These are phyloP conservation scores for Scortechinia acanthostroma DNA, from an alignment of 2,329 filamentous ascomycete species.

Conservation along the genomic window DNA sequence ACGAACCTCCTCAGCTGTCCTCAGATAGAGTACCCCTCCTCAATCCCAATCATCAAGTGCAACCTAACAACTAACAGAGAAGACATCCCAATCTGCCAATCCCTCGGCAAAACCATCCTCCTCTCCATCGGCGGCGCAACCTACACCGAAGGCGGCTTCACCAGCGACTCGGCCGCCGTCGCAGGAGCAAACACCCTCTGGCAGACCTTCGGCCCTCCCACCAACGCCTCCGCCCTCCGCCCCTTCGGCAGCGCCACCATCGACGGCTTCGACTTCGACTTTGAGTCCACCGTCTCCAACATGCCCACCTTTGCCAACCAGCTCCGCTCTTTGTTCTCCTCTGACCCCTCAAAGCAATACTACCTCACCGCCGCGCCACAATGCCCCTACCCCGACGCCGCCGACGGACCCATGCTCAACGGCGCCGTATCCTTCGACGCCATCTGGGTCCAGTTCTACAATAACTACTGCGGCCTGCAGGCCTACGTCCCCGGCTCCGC, in stretches of 20 bases:
- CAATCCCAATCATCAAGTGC: background rate
- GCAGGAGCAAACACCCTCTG: constrained; percentile 56
- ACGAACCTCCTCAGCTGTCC: constrained; percentile 53
- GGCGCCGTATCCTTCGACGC: constrained; percentile 48
- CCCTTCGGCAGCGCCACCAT: constrained; percentile 61
- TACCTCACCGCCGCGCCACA: constrained; percentile 62
- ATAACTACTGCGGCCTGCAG: constrained; percentile 57
- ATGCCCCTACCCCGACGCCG: constrained; percentile 57
- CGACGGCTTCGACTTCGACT: constrained; percentile 74
- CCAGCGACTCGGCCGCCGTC: constrained; percentile 37
- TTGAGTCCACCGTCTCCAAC: constrained; percentile 53
- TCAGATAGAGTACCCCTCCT: constrained; percentile 45
- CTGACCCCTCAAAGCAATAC: constrained; percentile 39
- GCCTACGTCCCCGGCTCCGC: constrained; percentile 33
- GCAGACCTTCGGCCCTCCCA: constrained; percentile 61
- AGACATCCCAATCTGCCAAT: constrained; percentile 54
- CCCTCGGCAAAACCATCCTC: constrained; percentile 61
- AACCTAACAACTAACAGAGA: constrained; percentile 17
- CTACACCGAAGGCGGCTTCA: constrained; percentile 64
- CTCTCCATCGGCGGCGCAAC: constrained; percentile 68
- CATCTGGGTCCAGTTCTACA: constrained; percentile 61
- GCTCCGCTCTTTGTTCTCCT: constrained; percentile 46
- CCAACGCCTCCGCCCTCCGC: constrained; percentile 31
- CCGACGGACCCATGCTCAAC: constrained; percentile 46
- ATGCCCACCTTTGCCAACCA: constrained; percentile 51